Conservation (phyloP, 1,284 basidiomycete species). For the Phlebopus sp. region DNA sequence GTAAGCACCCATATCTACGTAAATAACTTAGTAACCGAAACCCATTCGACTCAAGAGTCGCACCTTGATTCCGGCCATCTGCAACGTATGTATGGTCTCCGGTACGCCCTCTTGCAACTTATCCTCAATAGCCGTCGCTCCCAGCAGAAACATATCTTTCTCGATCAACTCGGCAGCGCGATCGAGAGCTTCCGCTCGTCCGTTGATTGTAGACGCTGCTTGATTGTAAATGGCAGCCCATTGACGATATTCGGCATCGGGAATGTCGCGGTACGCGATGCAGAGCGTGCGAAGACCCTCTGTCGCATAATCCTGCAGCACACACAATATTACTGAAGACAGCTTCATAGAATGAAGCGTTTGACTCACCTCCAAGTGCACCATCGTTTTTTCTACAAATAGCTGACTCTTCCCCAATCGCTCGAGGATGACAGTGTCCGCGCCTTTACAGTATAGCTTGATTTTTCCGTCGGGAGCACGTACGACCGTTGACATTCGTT, state of each 20-base stretch:
- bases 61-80: constrained; percentile 96
- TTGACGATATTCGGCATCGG: constrained; percentile 86
- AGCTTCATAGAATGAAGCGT: constrained; percentile 12
- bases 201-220: constrained; percentile 90
- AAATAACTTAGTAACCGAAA: constrained; percentile 3
- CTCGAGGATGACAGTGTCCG: constrained; percentile 96
- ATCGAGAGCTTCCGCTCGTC: constrained; percentile 91
- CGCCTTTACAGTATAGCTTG: constrained; percentile 96
- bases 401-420: constrained; percentile 80
- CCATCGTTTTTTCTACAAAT: constrained; percentile 83
- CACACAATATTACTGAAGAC: constrained; percentile 1
- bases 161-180: constrained; percentile 95
- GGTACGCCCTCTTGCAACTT: constrained; percentile 99
- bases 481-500: constrained; percentile 96
- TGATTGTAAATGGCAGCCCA: constrained; percentile 89
- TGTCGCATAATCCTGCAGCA: constrained; percentile 84
- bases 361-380: constrained; percentile 78
- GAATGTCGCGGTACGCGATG: constrained; percentile 89
- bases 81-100: constrained; percentile 95
- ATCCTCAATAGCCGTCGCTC: constrained; percentile 98
- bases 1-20: constrained; percentile 95
- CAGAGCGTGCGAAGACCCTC: constrained; percentile 97
- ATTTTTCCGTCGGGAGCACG: constrained; percentile 87
- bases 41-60: constrained; percentile 8
- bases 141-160: constrained; percentile 87